Base-by-base conservation (phyloP, 1,284 basidiomycete genomes). In the Ustilago loliicola region DNA sequence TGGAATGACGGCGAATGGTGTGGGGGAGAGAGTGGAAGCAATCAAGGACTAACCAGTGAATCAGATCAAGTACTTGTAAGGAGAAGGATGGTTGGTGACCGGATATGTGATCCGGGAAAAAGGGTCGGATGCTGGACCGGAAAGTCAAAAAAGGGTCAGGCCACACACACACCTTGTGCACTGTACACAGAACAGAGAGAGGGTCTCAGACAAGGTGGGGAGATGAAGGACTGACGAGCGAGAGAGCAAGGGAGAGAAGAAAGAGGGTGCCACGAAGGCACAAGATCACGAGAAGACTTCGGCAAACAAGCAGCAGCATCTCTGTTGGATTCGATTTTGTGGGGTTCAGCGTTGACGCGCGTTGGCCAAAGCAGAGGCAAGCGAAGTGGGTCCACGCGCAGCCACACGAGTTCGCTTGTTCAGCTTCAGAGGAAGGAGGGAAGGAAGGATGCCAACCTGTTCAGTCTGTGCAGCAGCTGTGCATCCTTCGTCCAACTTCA, bases 91-190 rank as follows among this genome's bases (percentile, higher is more conserved):
- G 23, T 19, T 8, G 34, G 23, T n/a, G 13, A 57, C 57, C 63
- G 63, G 63, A 53, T 65, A 65, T 52, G n/a, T n/a, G 63, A 11
- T 53, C 63, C 63, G 63, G 63, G 27, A 42, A 17, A 50, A 13
- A 52, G 27, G 21, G 55, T 52, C 50, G 50, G 48, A 30, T 23
- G 48, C 25, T 65, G 63, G 42, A 59, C 63, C 63, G 63, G 63
- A 63, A 55, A 21, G n/a, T 7, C 17, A 34, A 54, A 9, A 36
- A 51, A 61, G 34, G 58, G 48, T 42, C 27, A 52, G 48, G 34
- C 58, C 50, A 51, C 50, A 42, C 34, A 21, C 23, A 29, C 2
- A 36, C 25, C 17, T 13, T 21, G 10, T 27, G 45, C 55, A 45
- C 8, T 2, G 25, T 30, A 58, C 17, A 36, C 27, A 23, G 38